phyloP scores from a whole-genome alignment of 257 asterid species.

The Linaria vulgaris region DNA sequence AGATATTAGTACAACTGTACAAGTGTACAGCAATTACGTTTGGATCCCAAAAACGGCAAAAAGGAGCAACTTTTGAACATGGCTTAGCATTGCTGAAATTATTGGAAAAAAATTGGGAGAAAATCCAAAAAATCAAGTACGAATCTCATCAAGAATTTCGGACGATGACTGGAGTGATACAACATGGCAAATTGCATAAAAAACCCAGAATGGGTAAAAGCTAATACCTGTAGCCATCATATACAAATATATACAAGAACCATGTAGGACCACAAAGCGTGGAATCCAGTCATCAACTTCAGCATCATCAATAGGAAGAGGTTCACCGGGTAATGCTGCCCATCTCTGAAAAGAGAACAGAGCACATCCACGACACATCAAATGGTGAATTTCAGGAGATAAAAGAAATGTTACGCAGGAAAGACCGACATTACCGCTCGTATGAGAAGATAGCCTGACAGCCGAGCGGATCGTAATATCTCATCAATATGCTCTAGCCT shows the following conservation, averaged over 20 bases:
- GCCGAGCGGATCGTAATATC: conserved; percentile 74
- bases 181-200: neutral
- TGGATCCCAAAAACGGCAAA: neutral
- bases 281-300: conserved; percentile 98
- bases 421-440: conserved; percentile 52
- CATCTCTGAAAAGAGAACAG: conserved; percentile 56
- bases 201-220: conserved; percentile 11
- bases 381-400: neutral
- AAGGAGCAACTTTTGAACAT: neutral
- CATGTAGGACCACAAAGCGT: conserved; percentile 88
- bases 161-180: too few relatives aligned
- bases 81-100: neutral
- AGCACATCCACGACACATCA: conserved; percentile 27
- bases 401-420: neutral
- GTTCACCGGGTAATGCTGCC: conserved; percentile 95
- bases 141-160: neutral
- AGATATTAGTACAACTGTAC: neutral
- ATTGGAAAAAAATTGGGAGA: neutral
- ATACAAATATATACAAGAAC: conserved; percentile 65
- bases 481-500: conserved; percentile 94
- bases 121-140: neutral
- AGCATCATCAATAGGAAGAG: conserved; percentile 72
- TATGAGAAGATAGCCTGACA: conserved; percentile 77
- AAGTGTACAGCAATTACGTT: too few relatives aligned
- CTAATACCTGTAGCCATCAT: conserved; percentile 64